Percentiles rank a stretch among this genome's conserved stretches.
These are phyloP conservation scores for Aureoboletus auriporus DNA, from an alignment of 768 basidiomycete species.

Conservation along the genomic window DNA sequence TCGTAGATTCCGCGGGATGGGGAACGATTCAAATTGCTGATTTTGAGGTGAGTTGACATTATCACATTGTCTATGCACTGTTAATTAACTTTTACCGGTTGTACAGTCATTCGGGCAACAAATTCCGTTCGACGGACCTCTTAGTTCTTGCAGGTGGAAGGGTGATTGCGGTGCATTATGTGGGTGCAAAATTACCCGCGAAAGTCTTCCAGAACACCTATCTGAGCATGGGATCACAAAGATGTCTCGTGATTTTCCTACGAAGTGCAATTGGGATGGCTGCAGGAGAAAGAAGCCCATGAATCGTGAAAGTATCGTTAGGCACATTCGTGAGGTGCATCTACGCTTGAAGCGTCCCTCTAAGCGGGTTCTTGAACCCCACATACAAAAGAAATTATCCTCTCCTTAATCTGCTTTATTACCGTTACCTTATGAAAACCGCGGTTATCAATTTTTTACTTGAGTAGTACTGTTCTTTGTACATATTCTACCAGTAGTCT, in stretches of 20 bases:
- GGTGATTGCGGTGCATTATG: background rate
- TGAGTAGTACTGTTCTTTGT: too few species aligned
- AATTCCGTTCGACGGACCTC: too few species aligned
- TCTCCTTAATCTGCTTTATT: background rate
- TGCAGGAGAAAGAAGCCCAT: conserved; percentile 5
- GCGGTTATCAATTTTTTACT: too few species aligned
- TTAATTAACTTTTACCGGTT: background rate
- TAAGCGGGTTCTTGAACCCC: background rate
- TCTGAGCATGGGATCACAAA: conserved; percentile 12
- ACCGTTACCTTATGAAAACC: too few species aligned
- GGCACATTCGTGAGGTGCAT: conserved; percentile 18
- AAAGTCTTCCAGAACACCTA: conserved; percentile 11
- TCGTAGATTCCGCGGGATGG: background rate
- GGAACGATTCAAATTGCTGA: background rate
- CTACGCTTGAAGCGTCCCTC: conserved; percentile 4
- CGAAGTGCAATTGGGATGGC: conserved; percentile 10
- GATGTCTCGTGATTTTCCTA: background rate
- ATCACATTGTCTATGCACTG: background rate
- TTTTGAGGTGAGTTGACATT: background rate
- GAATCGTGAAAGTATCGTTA: conserved; percentile 19
- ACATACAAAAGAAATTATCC: background rate
- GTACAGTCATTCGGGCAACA: background rate
- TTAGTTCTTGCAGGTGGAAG: conserved; percentile 7
- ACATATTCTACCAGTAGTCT: too few species aligned
- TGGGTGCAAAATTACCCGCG: background rate